These are phyloP conservation scores for Penicillium goetzii DNA, from an alignment of 495 filamentous ascomycete genomes.

Conservation along the genomic window DNA sequence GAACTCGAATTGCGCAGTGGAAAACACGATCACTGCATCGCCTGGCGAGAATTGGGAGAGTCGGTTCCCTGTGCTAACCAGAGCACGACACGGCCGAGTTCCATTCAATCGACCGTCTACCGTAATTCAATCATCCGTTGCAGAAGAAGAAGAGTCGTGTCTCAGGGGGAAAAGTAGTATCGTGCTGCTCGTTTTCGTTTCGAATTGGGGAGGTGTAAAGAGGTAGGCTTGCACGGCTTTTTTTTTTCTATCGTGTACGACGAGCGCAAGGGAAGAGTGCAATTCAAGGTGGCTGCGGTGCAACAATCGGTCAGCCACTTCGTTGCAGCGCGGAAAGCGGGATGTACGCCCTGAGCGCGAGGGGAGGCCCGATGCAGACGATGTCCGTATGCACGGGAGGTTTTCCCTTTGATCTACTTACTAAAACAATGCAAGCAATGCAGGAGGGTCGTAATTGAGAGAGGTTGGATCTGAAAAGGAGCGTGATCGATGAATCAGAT, in stretches of 20 bases:
- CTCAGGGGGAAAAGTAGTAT: background rate
- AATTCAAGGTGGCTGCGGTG: constrained; percentile 25
- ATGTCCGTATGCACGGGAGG: constrained; percentile 30
- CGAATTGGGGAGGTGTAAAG: background rate
- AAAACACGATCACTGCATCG: constrained; percentile 25
- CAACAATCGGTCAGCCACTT: constrained; percentile 33
- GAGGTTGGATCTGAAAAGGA: background rate
- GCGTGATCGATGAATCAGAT: constrained; percentile 22
- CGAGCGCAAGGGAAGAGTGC: constrained; percentile 7
- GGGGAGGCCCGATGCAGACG: constrained; percentile 20
- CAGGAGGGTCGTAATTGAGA: constrained; percentile 12
- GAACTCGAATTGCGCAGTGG: constrained; percentile 16
- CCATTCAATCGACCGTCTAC: constrained; percentile 29
- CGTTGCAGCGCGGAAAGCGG: constrained; percentile 30
- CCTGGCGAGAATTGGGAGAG: constrained; percentile 13
- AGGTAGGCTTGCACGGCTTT: no score
- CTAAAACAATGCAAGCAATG: constrained; percentile 10
- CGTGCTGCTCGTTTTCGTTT: background rate
- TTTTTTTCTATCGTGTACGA: constrained; percentile 1
- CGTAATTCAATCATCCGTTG: constrained; percentile 30
- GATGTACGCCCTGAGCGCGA: constrained; percentile 23
- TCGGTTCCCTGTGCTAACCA: constrained; percentile 34
- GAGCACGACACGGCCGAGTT: constrained; percentile 31
- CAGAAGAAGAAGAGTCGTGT: background rate
- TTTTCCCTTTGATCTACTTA: constrained; percentile 25